phyloP scores from a whole-genome alignment of 331 rosid genomes.

The Telfairia occidentalis region DNA sequence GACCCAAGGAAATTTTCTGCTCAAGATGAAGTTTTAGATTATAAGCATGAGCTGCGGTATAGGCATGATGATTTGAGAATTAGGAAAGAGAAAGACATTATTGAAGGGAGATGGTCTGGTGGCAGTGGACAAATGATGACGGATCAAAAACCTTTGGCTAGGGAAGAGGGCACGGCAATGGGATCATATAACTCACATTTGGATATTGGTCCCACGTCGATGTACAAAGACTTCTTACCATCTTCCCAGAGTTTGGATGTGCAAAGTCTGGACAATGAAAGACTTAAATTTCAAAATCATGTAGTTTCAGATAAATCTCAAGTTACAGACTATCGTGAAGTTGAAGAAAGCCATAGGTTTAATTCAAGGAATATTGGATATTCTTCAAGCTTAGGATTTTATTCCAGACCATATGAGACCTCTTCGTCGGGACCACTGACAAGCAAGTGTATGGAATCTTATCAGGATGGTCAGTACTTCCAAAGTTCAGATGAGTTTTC shows the following conservation, averaged over 20 bases:
- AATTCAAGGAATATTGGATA: constrained; percentile 30
- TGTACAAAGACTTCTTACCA: constrained; percentile 32
- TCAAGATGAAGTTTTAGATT: constrained; percentile 25
- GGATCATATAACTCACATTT: constrained; percentile 39
- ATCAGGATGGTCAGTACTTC: constrained; percentile 24
- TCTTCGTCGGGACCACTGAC: constrained; percentile 35
- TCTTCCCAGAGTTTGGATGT: constrained; percentile 24
- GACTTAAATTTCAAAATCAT: constrained; percentile 30
- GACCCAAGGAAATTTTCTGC: constrained; percentile 25
- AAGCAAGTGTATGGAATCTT: constrained; percentile 36
- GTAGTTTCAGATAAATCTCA: constrained; percentile 36
- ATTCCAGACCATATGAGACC: constrained; percentile 33
- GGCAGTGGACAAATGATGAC: constrained; percentile 27
- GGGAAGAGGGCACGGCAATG: constrained; percentile 28
- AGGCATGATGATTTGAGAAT: constrained; percentile 24
- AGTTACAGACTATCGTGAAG: constrained; percentile 22
- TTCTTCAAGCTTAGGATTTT: constrained; percentile 33
- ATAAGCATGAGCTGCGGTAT: constrained; percentile 19
- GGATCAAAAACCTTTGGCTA: constrained; percentile 31
- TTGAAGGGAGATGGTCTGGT: constrained; percentile 29
- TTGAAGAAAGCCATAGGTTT: constrained; percentile 31
- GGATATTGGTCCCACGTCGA: constrained; percentile 22
- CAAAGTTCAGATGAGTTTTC: constrained; percentile 36
- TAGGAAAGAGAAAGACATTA: constrained; percentile 35
- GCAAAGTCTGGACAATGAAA: constrained; percentile 37